Base-by-base conservation (phyloP, 768 basidiomycete species). In the Dentipellis fragilis region DNA sequence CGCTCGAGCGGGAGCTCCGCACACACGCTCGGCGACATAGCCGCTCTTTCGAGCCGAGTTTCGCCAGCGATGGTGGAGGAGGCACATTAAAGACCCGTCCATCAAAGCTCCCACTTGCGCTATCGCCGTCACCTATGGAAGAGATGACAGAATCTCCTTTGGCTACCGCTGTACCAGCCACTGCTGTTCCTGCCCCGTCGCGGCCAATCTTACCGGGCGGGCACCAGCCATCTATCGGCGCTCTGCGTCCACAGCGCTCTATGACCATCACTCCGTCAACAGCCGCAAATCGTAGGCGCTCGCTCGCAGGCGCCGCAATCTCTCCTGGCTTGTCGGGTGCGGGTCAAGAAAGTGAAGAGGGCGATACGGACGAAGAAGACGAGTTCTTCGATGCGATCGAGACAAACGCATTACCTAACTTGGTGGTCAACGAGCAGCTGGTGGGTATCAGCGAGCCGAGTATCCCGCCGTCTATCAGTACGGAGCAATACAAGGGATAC, bases 311-410 rank as follows among this genome's bases (percentile, higher is more conserved):
- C 49, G 36, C n/a, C 45, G 19, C 49, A 29, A 9, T 46, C 39
- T 42, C 55, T 16, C 12, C 51, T 6, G n/a, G 45, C 47, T 40
- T 37, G 3, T 29, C 29, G 29, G 6, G 29, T 29, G 4, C 54
- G 10, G 37, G 11, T 39, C 54, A 69, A 14, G 75, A 74, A 10
- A 70, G 69, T 1, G 70, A 66, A 1, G 48, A 53, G 1, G 62
- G 63, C 19, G 79, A 79, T 54, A 87, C 85, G 1, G 87, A 89
- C 63, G 88, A 90, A 45, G 88, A 93, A 64, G 95, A 97, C 69
- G 93, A 98, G 69, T 97, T 97, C 70, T 97, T 95, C 66, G 95
- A 97, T 67, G 94, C 95, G 34, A 93, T 97, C 64, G 94, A 97
- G 65, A 69, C 83, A 14, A 86, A 87, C 49, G 82, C 75, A 42